Base-by-base conservation (phyloP, 1,139 yeast species). In the Debaryomyces fabryi region DNA sequence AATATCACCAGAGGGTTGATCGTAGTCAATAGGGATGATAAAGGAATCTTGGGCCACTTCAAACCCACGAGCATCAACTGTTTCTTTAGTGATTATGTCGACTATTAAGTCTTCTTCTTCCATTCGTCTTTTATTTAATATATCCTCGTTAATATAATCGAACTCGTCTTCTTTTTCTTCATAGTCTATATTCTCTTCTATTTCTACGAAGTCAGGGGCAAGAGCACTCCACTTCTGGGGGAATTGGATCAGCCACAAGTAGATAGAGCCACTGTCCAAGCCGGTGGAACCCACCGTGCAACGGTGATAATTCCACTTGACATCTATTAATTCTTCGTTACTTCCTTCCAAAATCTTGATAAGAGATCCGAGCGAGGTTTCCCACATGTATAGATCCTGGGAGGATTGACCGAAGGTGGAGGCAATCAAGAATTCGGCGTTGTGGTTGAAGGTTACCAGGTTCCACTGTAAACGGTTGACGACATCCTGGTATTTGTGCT, bases 221-320 rank as follows among this genome's bases (percentile, higher is more conserved):
- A 92, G 74, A 0, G 97, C 96, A 65, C 96, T 87, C 99, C 99
- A 92, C 67, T 89, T 88, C 59, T 91, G 97, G 0, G 96, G 96
- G 35, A 88, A 82, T 40, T 81, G 82, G 15, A 89, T 81, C 48
- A 88, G 83, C 97, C 97, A 93, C 43, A 88, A 64, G 62, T 89
- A 91, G 1, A 92, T 79, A 24, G 82, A 76, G 0, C 98, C 98
- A 34, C 89, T 79, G 60, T 92, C 98, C 44, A 89, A 71, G 0
- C 98, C 97, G 16, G 90, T 88, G n/a, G 96, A 88, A 8, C 88
- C 89, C 37, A 92, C 84, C 53, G 82, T 74, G 63, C 96, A 89
- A 47, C 83, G 77, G 42, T 82, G 72, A 48, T 83, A 83, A 61
- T 92, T 90, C 96, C 97, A 92, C 59, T 84, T 88, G 41, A 91